Percentiles rank a stretch among this genome's conserved stretches.
Conservation (phyloP, 2,329 filamentous ascomycete species). For the Botrytis fabae region DNA sequence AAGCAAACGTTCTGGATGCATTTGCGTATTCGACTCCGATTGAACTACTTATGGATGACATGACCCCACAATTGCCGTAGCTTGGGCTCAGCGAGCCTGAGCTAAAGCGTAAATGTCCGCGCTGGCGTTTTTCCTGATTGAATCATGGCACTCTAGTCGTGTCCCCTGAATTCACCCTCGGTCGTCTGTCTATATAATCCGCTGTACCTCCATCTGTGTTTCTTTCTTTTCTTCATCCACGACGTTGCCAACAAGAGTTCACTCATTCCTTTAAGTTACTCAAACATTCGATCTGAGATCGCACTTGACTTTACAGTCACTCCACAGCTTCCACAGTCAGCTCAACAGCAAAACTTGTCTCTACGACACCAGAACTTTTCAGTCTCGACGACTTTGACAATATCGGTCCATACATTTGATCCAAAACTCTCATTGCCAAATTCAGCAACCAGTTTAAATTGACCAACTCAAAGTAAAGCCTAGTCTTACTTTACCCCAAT, state of each 20-base stretch:
- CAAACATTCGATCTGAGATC: slow-evolving; percentile 36
- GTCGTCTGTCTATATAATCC: slow-evolving; percentile 13
- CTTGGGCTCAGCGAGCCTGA: slow-evolving; percentile 10
- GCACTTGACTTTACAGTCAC: slow-evolving; percentile 30
- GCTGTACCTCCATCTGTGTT: background rate
- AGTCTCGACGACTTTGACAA: slow-evolving; percentile 24
- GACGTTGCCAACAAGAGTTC: slow-evolving; percentile 28
- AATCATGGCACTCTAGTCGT: background rate
- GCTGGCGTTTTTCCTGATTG: background rate
- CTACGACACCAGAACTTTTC: slow-evolving; percentile 19
- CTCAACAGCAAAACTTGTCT: slow-evolving; percentile 29
- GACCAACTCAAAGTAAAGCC: slow-evolving; percentile 34
- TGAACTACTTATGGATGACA: slow-evolving; percentile 6
- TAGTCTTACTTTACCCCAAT: slow-evolving; percentile 26
- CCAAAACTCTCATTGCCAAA: slow-evolving; percentile 17
- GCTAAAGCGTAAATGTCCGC: slow-evolving; percentile 5
- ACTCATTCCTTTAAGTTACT: slow-evolving; percentile 31
- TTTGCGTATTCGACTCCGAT: slow-evolving; percentile 5
- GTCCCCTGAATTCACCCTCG: background rate
- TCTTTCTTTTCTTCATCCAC: slow-evolving; percentile 26
- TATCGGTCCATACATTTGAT: slow-evolving; percentile 4
- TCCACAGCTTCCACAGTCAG: slow-evolving; percentile 27
- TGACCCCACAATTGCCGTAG: slow-evolving; percentile 16
- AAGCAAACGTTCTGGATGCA: slow-evolving; percentile 20
- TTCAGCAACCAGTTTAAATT: slow-evolving; percentile 28